Evolutionary conservation across 192 early-diverging fungal species (phyloP).

Genomic region (Backusella morwellensis): DNA sequence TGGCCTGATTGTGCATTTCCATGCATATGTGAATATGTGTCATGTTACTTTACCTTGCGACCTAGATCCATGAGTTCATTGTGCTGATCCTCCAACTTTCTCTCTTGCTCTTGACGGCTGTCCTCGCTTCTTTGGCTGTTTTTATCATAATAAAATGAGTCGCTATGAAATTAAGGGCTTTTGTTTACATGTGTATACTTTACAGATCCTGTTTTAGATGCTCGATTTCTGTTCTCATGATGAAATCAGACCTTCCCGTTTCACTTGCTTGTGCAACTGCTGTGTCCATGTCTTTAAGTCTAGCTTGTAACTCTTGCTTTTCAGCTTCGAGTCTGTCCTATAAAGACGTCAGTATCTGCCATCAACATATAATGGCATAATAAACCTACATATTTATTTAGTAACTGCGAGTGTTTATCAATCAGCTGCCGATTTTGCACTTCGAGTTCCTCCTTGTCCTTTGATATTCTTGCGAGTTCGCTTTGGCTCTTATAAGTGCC

Average conservation of each 20-base stretch:
- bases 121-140: constrained; percentile 76
- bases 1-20: not conserved
- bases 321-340: constrained; percentile 75
- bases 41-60: constrained; percentile 42
- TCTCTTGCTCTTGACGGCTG: constrained; percentile 67
- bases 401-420: constrained; percentile 50
- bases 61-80: constrained; percentile 65
- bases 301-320: constrained; percentile 66
- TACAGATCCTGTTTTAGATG: constrained; percentile 82
- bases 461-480: constrained; percentile 45
- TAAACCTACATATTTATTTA: constrained; percentile 35
- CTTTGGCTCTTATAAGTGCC: constrained; percentile 28
- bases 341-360: not conserved
- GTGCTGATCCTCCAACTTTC: constrained; percentile 55
- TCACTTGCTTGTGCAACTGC: constrained; percentile 68
- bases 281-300: constrained; percentile 78
- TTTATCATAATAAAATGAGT: not conserved
- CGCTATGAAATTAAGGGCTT: not conserved
- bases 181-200: constrained; percentile 20
- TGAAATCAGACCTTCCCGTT: constrained; percentile 79
- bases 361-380: too few species aligned
- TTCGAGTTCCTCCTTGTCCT: constrained; percentile 65
- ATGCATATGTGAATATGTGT: not conserved
- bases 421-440: constrained; percentile 44
- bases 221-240: constrained; percentile 85